Base-by-base conservation (phyloP, 2,329 filamentous ascomycete genomes). In the Celoporthe dispersa region DNA sequence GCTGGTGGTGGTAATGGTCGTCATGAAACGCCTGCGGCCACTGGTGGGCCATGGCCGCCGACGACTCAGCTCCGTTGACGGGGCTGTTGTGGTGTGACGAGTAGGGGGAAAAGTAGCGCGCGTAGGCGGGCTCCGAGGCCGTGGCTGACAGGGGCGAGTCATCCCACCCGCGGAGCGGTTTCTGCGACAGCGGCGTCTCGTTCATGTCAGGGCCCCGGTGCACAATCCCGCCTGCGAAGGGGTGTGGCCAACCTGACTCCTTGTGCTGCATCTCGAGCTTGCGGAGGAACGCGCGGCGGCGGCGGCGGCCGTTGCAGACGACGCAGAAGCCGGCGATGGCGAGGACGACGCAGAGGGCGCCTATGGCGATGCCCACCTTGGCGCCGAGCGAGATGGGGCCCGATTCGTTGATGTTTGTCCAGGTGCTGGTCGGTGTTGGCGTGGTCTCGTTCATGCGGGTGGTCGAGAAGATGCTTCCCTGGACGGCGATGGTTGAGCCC, bases 81-180 rank as follows among this genome's bases (percentile, higher is more conserved):
- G 88, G 88, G 74, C 87, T 89, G 77, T 81, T 87, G 78, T 84
- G 90, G 70, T 88, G 86, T 55, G 87, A 88, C 28, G 81, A 83
- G 75, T 90, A 90, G 0, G 88, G 88, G 3, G 87, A 89, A 73
- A 88, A 84, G 78, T 89, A 88, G 8, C 81, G 83, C 72, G 81
- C 73, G 73, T 67, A 71, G 41, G 41, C 62, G 25, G 68, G 62
- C 11, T 71, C 70, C 71, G 69, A 63, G 59, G 71, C 53, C 67
- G 61, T 84, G 81, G 80, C 81, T 61, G 83, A 86, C 69, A 84
- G 73, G 0, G 83, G 88, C 35, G 84, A 88, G 72, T 87, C 84
- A 33, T 85, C 84, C 86, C 87, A 89, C 39, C 82, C 81, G 28
- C 82, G 79, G 12, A 88, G 78, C 0, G 87, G 86, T 68, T 80